These are phyloP conservation scores for Nannizziopsis barbatae DNA, from an alignment of 2,329 filamentous ascomycete species.

Conservation along the genomic window DNA sequence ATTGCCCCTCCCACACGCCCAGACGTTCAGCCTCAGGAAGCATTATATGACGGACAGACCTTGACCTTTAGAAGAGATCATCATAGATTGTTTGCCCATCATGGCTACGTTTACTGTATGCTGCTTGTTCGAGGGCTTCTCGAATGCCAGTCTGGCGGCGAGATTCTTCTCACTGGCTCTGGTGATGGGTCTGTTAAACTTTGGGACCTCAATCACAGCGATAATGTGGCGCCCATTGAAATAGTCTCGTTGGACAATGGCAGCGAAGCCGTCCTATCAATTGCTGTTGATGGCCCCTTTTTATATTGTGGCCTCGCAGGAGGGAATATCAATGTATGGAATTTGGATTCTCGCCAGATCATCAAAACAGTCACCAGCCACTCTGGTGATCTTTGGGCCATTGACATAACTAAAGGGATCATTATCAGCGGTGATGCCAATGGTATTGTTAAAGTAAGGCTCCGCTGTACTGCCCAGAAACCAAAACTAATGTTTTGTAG, in stretches of 20 bases:
- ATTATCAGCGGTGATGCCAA: conserved; percentile 83
- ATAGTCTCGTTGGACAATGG: conserved; percentile 56
- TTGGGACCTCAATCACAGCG: conserved; percentile 61
- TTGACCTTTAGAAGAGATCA: conserved; percentile 73
- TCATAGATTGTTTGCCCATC: conserved; percentile 81
- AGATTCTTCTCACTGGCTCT: conserved; percentile 79
- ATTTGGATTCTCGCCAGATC: conserved; percentile 84
- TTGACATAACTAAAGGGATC: conserved; percentile 74
- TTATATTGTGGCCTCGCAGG: conserved; percentile 81
- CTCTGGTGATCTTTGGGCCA: conserved; percentile 69
- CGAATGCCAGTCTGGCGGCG: conserved; percentile 54
- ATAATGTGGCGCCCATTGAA: conserved; percentile 54
- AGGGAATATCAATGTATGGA: conserved; percentile 90
- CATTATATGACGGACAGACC: conserved; percentile 48
- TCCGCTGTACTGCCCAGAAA: neutral
- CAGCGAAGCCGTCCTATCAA: conserved; percentile 57
- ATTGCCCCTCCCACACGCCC: conserved; percentile 62
- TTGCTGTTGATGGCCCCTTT: conserved; percentile 81
- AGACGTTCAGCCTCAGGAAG: conserved; percentile 43
- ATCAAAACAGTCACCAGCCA: conserved; percentile 75
- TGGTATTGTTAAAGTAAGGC: conserved; percentile 66
- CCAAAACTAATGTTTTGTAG: conserved; percentile 26
- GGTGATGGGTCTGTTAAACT: conserved; percentile 90
- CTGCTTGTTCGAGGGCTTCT: conserved; percentile 65
- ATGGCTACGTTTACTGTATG: conserved; percentile 96